Base-by-base conservation (phyloP, 352 stramenopile species). In the Pythium phragmitis region DNA sequence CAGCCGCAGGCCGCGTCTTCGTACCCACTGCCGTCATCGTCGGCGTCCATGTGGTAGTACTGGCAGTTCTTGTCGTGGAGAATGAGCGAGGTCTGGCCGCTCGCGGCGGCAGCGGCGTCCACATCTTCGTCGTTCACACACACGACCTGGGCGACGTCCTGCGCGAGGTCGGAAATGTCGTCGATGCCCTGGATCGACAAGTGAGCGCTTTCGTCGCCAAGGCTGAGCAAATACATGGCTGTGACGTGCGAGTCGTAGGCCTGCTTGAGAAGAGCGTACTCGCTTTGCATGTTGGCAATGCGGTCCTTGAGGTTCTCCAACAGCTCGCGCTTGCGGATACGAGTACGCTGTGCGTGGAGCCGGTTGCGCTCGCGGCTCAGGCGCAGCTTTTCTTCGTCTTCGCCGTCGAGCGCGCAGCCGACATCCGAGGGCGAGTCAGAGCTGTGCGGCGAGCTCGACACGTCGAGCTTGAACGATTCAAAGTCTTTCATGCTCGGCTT, bases 191-290 rank as follows among this genome's bases (percentile, higher is more conserved):
- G 75, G 37, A 85, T 73, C 49, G 78, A 80, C 7, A 63, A 75
- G 68, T 70, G 63, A 19, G 70, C 72, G 49, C 73, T 70, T 4
- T 63, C 56, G 48, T 68, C 60, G 7, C 81, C 77, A 14, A 92
- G 72, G 34, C 63, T 73, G 4, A 90, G 64, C 45, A 92, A 70
- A 67, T 74, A 87, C 63, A 88, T 73, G 30, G 80, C 83, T 17
- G 81, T 89, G 36, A 78, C 76, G 65, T 92, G 80, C 63, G 88
- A 87, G 60, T 92, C 83, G 63, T 85, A 92, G 28, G 79, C 77
- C 63, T 92, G 80, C 60, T 80, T 85, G n/a, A 92, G 61, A 42
- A 87, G 69, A 51, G 70, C 72, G 59, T 83, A 77, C 64, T 92
- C 83, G 36, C 73, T 70, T 61, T 90, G 72, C 26, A 92, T 65